These are phyloP conservation scores for Ophiocordyceps camponoti-rufipedis DNA, from an alignment of 2,329 filamentous ascomycete genomes.

Conservation along the genomic window DNA sequence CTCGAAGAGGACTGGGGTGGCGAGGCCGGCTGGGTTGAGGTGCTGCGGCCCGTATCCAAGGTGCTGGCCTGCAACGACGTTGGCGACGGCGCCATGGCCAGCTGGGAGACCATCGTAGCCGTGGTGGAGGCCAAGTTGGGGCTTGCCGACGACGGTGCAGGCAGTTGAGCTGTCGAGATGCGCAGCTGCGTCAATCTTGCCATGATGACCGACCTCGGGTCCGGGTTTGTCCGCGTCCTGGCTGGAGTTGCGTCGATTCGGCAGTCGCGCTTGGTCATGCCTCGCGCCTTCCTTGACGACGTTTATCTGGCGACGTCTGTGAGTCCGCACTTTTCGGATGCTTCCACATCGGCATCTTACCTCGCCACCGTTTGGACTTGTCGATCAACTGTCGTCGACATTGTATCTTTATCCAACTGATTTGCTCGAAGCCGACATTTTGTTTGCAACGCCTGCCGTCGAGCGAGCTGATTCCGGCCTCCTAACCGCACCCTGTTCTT, in stretches of 20 bases:
- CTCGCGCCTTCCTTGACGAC: not conserved
- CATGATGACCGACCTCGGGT: not conserved
- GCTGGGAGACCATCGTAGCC: conserved; percentile 58
- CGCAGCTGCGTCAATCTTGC: not conserved
- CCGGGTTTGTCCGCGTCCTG: not conserved
- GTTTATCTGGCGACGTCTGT: not conserved
- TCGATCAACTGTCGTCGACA: not conserved
- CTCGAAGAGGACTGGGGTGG: conserved; percentile 60
- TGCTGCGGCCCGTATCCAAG: conserved; percentile 59
- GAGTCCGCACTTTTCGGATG: too few species aligned
- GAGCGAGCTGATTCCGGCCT: too few species aligned
- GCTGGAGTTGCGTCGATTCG: not conserved
- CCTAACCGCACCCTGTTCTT: too few species aligned
- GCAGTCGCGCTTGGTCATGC: not conserved
- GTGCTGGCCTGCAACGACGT: conserved; percentile 69
- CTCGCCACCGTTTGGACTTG: too few species aligned
- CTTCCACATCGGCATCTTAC: too few species aligned
- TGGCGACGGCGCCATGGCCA: conserved; percentile 66
- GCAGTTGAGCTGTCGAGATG: not conserved
- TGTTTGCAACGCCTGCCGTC: too few species aligned
- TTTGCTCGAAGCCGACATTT: too few species aligned
- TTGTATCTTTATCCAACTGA: not conserved
- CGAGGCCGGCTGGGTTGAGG: conserved; percentile 34
- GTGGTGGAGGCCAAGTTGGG: conserved; percentile 38
- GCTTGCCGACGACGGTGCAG: not conserved